phyloP scores from a whole-genome alignment of 2,329 filamentous ascomycete species.

The Lecanicillium sp. region DNA sequence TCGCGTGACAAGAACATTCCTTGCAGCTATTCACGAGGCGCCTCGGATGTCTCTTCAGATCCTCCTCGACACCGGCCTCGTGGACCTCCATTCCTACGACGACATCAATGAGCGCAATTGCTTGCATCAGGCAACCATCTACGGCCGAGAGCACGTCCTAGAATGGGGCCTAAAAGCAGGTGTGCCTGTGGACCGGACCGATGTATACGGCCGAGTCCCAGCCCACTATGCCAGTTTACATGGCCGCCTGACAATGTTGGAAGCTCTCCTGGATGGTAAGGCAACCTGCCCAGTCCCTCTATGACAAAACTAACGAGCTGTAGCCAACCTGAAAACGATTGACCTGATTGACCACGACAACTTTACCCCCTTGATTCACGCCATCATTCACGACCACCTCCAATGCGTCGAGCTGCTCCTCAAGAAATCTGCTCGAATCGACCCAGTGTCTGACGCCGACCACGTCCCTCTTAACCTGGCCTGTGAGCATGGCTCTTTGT shows the following conservation, averaged over 20 bases:
- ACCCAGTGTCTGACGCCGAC: constrained; percentile 78
- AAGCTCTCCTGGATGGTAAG: constrained; percentile 60
- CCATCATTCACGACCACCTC: constrained; percentile 81
- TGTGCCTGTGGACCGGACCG: constrained; percentile 71
- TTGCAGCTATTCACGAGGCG: constrained; percentile 82
- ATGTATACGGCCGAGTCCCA: constrained; percentile 90
- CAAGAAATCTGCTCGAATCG: constrained; percentile 70
- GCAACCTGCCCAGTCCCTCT: neutral
- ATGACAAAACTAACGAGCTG: constrained; percentile 10
- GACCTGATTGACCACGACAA: constrained; percentile 92
- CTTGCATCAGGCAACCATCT: constrained; percentile 93
- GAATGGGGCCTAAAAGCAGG: constrained; percentile 64
- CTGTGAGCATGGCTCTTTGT: constrained; percentile 83
- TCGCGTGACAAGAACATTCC: constrained; percentile 80
- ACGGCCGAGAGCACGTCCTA: constrained; percentile 74
- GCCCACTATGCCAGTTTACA: constrained; percentile 96
- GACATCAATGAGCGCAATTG: constrained; percentile 98
- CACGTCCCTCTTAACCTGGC: constrained; percentile 92
- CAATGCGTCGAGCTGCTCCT: constrained; percentile 75
- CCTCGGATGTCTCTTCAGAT: constrained; percentile 67
- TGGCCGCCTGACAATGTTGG: constrained; percentile 76
- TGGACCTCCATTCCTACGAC: constrained; percentile 89
- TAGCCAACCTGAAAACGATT: constrained; percentile 65
- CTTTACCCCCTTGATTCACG: constrained; percentile 91
- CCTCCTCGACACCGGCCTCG: constrained; percentile 70